These are phyloP conservation scores for Cercospora sp. DNA, from an alignment of 2,329 filamentous ascomycete genomes.

Conservation along the genomic window DNA sequence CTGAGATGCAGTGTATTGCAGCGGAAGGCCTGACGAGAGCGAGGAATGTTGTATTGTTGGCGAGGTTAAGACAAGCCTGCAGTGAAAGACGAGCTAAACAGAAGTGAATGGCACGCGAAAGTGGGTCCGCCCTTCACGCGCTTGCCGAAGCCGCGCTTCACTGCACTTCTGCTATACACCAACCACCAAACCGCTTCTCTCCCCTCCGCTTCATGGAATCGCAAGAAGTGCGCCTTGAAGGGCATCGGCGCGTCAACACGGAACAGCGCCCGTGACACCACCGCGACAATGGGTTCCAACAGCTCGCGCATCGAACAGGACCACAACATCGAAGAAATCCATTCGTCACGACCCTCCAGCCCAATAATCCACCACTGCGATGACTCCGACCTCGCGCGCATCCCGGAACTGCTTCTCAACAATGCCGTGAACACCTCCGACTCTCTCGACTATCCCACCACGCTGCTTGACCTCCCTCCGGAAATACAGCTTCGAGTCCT, in stretches of 20 bases:
- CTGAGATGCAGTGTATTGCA: neutral
- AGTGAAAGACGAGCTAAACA: neutral
- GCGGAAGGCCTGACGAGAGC: neutral
- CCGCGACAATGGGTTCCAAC: neutral
- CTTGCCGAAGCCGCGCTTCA: neutral
- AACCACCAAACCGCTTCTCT: neutral
- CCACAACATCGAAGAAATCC: neutral
- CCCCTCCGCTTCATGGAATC: neutral
- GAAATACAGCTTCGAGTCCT: constrained; percentile 10
- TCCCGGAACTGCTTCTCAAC: neutral
- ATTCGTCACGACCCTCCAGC: neutral
- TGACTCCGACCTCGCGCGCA: neutral
- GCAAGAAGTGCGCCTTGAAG: neutral
- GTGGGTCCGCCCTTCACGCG: neutral
- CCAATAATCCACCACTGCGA: neutral
- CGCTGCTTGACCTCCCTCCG: constrained; percentile 4
- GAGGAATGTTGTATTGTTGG: neutral
- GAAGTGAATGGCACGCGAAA: neutral
- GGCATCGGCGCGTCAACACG: neutral
- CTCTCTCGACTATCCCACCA: neutral
- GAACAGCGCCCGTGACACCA: neutral
- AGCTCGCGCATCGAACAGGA: neutral
- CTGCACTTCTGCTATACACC: neutral
- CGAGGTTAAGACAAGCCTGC: neutral
- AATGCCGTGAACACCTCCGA: neutral